Conservation (phyloP, 1,139 yeast species). For the Diutina siamensis region DNA sequence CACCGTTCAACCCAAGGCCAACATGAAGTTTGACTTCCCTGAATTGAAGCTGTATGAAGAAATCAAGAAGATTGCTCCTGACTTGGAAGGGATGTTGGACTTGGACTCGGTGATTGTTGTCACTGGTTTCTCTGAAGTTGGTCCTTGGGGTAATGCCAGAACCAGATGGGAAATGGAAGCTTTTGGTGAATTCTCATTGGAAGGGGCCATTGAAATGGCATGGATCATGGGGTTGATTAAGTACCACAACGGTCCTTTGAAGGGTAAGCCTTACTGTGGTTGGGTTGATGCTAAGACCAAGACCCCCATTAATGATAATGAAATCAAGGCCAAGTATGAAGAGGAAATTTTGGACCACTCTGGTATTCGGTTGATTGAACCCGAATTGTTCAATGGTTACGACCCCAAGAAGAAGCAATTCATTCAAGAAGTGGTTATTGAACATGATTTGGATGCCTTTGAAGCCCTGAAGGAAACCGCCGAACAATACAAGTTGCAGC, state of each 20-base stretch:
- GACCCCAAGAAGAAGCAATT: constrained; percentile 89
- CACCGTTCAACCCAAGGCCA: constrained; percentile 80
- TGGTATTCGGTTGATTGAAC: constrained; percentile 94
- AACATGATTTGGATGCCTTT: constrained; percentile 92
- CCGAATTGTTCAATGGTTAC: constrained; percentile 87
- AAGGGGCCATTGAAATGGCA: constrained; percentile 98
- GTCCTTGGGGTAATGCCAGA: constrained; percentile 99
- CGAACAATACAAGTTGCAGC: constrained; percentile 85
- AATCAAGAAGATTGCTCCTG: constrained; percentile 57
- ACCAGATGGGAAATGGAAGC: constrained; percentile 99
- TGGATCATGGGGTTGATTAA: constrained; percentile 98
- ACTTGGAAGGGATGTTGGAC: constrained; percentile 84
- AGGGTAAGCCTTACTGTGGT: constrained; percentile 76
- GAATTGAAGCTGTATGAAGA: constrained; percentile 65
- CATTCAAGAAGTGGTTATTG: constrained; percentile 90
- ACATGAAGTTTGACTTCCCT: constrained; percentile 92
- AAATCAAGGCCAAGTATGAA: constrained; percentile 86
- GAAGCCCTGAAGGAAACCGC: constrained; percentile 95
- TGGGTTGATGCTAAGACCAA: constrained; percentile 96
- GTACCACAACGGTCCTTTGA: constrained; percentile 85
- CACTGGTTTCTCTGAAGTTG: constrained; percentile 96
- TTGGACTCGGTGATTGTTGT: constrained; percentile 86
- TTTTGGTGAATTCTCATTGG: constrained; percentile 87
- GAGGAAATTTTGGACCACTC: constrained; percentile 78
- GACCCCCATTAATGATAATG: constrained; percentile 89